Conservation (phyloP, 2,329 filamentous ascomycete genomes). For the Fusarium sp. region DNA sequence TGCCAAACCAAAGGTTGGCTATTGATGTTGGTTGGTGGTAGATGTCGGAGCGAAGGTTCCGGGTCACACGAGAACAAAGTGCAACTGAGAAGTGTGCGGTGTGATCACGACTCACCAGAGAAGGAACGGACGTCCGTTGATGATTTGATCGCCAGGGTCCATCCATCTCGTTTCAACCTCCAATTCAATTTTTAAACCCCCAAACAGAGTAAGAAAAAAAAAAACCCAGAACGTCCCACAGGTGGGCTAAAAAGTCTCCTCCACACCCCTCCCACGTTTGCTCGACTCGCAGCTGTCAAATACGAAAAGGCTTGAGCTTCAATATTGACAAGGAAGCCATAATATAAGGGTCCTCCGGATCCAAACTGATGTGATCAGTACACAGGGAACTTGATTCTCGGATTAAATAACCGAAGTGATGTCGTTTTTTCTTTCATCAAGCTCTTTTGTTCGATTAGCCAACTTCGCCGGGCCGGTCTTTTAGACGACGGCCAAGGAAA, state of each 20-base stretch:
- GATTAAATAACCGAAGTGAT: neutral
- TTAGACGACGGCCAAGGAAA: neutral
- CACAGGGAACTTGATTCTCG: neutral
- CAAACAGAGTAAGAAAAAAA: neutral
- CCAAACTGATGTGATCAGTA: neutral
- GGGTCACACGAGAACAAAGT: slow-evolving; percentile 2
- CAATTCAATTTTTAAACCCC: neutral
- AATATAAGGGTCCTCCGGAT: neutral
- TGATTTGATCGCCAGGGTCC: slow-evolving; percentile 42
- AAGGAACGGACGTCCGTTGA: slow-evolving; percentile 6
- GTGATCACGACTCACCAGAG: slow-evolving; percentile 1
- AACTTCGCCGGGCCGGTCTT: neutral
- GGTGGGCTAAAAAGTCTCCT: slow-evolving; percentile 20
- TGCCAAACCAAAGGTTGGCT: slow-evolving; percentile 1
- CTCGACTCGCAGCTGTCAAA: slow-evolving; percentile 7
- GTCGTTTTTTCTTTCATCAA: neutral
- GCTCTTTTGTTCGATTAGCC: neutral
- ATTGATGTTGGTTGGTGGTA: neutral
- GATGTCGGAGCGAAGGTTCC: slow-evolving; percentile 32
- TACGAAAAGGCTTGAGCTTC: neutral
- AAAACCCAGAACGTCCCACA: slow-evolving; percentile 19
- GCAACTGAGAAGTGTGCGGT: slow-evolving; percentile 7
- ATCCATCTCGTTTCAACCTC: slow-evolving; percentile 25
- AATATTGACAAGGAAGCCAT: neutral
- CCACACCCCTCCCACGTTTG: slow-evolving; percentile 7